Evolutionary conservation across 371 early-diverging fungal genomes (phyloP), one percentile per base, ranked within the genome.

Genomic region (Mucor velutinosus): DNA sequence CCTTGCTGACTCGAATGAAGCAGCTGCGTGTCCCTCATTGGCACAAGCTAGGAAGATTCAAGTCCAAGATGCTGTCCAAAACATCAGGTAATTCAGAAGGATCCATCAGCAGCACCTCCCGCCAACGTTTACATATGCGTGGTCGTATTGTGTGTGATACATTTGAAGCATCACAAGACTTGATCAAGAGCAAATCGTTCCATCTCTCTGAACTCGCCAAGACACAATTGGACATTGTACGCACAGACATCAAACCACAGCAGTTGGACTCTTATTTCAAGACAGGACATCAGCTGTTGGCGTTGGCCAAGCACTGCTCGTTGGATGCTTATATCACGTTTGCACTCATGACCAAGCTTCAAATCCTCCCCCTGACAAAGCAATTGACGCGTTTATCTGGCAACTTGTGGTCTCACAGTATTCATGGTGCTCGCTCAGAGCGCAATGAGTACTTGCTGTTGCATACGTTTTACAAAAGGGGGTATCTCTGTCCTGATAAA

Each of bases 391-490:
- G 84, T 11, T 70, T 97, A 47, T 94, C 97, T 6, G 99, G 99
- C 2, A 98, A 97, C 72, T 65, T 96, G 51, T 97, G 97, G 98
- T 77, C 91, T 2, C 85, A 89, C 61, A 95, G 96, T 3, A 80
- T 96, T 72, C 82, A 87, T 45, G 97, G 97, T 21, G 92, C 89
- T 23, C 87, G 98, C 30, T 92, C 97, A 5, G 98, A 99, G 66
- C 89, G 99, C 41, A 99, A 97, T 75, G 99, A 99, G 76, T 97
- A 89, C 70, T 84, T 99, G 7, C 75, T 99, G n/a, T 80, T 99
- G 37, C 99, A 99, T 76, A 95, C 96, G 71, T 97, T 99, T 74
- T 93, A 94, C 68, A 82, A 85, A 17, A 73, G 76, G 56, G 92
- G 93, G 63, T 96, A 84, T 69, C 87, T 98, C 15, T 90, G 90